Base-by-base conservation (phyloP, 495 filamentous ascomycete genomes). In the Oidiodendron maius region DNA sequence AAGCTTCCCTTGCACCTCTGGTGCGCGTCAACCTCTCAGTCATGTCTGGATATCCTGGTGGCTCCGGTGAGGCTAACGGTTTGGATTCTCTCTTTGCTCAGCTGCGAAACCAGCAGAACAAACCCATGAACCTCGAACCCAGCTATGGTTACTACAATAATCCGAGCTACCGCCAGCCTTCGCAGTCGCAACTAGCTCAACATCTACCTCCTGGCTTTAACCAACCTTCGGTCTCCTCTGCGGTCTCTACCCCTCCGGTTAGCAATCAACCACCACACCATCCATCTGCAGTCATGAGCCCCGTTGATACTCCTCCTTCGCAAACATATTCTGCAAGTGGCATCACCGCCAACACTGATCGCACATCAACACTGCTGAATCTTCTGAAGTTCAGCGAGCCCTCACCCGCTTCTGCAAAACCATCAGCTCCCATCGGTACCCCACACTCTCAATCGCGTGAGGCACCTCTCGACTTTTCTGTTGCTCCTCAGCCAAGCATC, bases 321-420 rank as follows among this genome's bases (percentile, higher is more conserved):
- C 53, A 47, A n/a, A 37, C 46, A 22, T 34, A 60, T 46, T 39
- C 64, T 50, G 39, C 44, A 46, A 46, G 52, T 51, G 42, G 61
- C 59, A 40, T 58, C 57, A 45, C 70, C 50, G 58, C 68, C 56
- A 72, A 78, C 45, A 66, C 77, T 44, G 73, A 87, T 24, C 61
- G 80, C 71, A 82, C 73, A 44, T 80, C 66, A 38, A 88, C 83
- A 59, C 68, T 98, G 53, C 73, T 98, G 60, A 93, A 84, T 58
- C 76, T 98, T 34, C 76, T 98, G 41, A 89, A 89, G 67, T 96
- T 90, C 67, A 88, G 78, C 56, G 77, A 86, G 42, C 71, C 78
- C 17, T 57, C 61, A 13, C 3, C 45, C 0, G 46, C 16, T 18
- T 44, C 41, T 17, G 23, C 41, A 1, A 44, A 26, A 13, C 52